Conservation (phyloP, 805 yeast genomes). For the Ogataea siamensis region DNA sequence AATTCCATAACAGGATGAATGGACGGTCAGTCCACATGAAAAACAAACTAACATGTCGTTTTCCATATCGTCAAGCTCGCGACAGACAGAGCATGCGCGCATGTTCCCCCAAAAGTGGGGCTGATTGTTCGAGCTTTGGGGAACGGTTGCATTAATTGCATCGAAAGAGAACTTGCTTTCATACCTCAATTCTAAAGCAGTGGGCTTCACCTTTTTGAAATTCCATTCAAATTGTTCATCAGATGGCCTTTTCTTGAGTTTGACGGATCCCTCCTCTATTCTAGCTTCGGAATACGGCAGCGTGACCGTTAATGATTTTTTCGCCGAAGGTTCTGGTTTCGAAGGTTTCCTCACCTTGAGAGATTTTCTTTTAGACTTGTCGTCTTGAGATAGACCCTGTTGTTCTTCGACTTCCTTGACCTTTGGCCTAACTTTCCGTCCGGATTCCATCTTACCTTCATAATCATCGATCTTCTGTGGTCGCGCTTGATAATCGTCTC, state of each 20-base stretch:
- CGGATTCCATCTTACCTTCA: constrained; percentile 1
- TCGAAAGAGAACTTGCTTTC: constrained; percentile 27
- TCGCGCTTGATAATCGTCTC: constrained; percentile 35
- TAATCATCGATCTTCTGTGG: constrained; percentile 21
- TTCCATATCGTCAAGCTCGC: constrained; percentile 32
- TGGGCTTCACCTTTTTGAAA: constrained; percentile 1
- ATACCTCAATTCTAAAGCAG: constrained; percentile 18
- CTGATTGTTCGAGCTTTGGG: no score
- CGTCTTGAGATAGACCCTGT: constrained; percentile 2
- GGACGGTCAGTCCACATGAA: constrained; percentile 69
- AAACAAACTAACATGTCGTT: constrained; percentile 52
- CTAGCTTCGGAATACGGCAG: constrained; percentile 21
- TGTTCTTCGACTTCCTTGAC: constrained; percentile 5
- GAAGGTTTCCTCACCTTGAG: constrained; percentile 14
- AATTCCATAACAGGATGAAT: constrained; percentile 67
- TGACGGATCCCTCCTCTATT: constrained; percentile 6
- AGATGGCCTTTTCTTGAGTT: constrained; percentile 7
- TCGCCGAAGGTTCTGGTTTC: constrained; percentile 4
- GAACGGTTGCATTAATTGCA: no score
- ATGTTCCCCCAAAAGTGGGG: no score
- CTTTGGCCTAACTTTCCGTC: neutral
- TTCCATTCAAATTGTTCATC: constrained; percentile 11
- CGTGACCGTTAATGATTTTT: constrained; percentile 18
- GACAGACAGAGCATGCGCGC: constrained; percentile 59
- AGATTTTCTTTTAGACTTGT: constrained; percentile 7